A percentile compares a stretch with the other conserved stretches of the same genome.
These are phyloP conservation scores for Scedosporium boydii DNA, from an alignment of 2,329 filamentous ascomycete genomes.

Conservation along the genomic window DNA sequence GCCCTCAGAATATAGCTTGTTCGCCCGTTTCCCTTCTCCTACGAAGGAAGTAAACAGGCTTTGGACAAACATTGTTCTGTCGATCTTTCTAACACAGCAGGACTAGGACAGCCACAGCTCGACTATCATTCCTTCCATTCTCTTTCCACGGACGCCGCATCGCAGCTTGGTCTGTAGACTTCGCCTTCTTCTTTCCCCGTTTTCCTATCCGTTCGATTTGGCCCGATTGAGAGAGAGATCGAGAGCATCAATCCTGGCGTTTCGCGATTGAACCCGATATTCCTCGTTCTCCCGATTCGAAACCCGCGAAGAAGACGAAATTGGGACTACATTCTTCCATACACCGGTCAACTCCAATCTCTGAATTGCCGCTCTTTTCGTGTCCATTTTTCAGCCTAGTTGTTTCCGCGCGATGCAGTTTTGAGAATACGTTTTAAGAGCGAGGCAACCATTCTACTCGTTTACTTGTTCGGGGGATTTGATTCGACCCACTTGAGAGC, in stretches of 20 bases:
- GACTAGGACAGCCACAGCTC: conserved; percentile 5
- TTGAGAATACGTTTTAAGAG: background rate
- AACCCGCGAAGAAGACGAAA: too few relatives aligned
- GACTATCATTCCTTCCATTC: background rate
- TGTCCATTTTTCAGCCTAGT: too few relatives aligned
- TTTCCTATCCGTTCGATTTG: background rate
- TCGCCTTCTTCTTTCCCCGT: background rate
- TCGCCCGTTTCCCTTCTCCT: conserved; percentile 12
- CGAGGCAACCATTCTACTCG: background rate
- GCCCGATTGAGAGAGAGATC: background rate
- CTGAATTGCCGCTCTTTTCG: too few relatives aligned
- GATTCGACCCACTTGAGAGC: too few relatives aligned
- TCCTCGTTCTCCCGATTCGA: too few relatives aligned
- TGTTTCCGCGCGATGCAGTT: too few relatives aligned
- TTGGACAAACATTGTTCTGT: conserved; percentile 15
- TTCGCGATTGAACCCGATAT: background rate
- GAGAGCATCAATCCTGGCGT: background rate
- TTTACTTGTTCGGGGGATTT: too few relatives aligned
- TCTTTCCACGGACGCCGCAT: too few relatives aligned
- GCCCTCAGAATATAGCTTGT: conserved; percentile 21
- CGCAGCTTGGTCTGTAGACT: conserved; percentile 5
- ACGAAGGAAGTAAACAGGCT: background rate
- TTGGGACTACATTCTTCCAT: too few relatives aligned
- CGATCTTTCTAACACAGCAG: conserved; percentile 14
- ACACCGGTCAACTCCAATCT: too few relatives aligned